Conservation (phyloP, 768 basidiomycete species). For the Epithele typhae region DNA sequence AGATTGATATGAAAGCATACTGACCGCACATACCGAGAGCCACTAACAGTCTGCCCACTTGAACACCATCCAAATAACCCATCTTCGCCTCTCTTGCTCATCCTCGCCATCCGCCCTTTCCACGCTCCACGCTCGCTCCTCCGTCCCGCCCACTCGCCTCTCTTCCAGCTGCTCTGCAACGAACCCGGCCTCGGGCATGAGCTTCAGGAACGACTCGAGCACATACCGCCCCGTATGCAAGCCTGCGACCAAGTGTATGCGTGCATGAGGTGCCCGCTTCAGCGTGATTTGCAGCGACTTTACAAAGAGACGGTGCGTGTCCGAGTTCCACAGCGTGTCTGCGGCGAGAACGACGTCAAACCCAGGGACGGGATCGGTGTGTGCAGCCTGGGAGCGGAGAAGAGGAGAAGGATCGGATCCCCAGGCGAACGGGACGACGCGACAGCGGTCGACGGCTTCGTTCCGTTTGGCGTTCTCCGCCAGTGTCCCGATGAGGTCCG, state of each 20-base stretch:
- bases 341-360: slow-evolving; percentile 71
- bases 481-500: slow-evolving; percentile 51
- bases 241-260: slow-evolving; percentile 66
- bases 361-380: slow-evolving; percentile 9
- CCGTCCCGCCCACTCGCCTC: slow-evolving; percentile 38
- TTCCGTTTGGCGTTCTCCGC: slow-evolving; percentile 54
- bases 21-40: no score
- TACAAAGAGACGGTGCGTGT: slow-evolving; percentile 51
- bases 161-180: slow-evolving; percentile 43
- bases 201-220: slow-evolving; percentile 53
- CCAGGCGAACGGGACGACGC: slow-evolving; percentile 60
- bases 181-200: slow-evolving; percentile 37
- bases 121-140: slow-evolving; percentile 48
- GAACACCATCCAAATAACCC: slow-evolving; percentile 62
- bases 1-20: no score
- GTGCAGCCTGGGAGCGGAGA: slow-evolving; percentile 20
- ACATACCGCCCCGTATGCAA: slow-evolving; percentile 76
- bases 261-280: slow-evolving; percentile 36
- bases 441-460: slow-evolving; percentile 41
- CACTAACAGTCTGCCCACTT: slow-evolving; percentile 13
- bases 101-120: slow-evolving; percentile 49
- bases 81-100: slow-evolving; percentile 62
- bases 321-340: slow-evolving; percentile 76
- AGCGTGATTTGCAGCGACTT: slow-evolving; percentile 48
- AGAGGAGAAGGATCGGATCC: slow-evolving; percentile 43